phyloP scores from a whole-genome alignment of 768 basidiomycete species.

The Lepiota subincarnata region DNA sequence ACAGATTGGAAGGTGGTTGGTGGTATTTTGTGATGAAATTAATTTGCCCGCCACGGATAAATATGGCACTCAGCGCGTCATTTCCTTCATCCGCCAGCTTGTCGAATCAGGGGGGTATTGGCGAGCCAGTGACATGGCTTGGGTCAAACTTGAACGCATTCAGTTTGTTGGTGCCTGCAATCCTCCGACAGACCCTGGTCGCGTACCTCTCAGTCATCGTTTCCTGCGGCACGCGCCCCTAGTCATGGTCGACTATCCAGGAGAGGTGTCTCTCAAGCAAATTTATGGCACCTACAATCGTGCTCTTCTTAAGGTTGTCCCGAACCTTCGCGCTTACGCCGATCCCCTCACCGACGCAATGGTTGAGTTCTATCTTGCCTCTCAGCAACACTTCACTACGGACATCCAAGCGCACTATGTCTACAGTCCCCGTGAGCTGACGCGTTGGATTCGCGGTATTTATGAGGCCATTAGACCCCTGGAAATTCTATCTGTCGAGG shows the following conservation, averaged over 20 bases:
- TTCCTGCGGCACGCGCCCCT: conserved; percentile 97
- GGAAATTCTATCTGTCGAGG: conserved; percentile 91
- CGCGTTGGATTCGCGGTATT: conserved; percentile 95
- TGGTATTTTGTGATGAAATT: conserved; percentile 99
- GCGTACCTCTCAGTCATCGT: conserved; percentile 95
- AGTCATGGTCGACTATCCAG: conserved; percentile 99
- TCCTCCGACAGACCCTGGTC: conserved; percentile 97
- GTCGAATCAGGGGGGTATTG: conserved; percentile 95
- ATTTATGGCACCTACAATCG: conserved; percentile 99
- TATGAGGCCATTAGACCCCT: conserved; percentile 95
- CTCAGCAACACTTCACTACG: conserved; percentile 91
- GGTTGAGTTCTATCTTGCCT: conserved; percentile 93
- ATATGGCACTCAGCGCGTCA: conserved; percentile 97
- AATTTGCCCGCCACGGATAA: conserved; percentile 96
- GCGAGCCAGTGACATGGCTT: conserved; percentile 90
- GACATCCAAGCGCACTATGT: conserved; percentile 99
- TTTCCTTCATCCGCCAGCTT: conserved; percentile 96
- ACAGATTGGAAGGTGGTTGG: conserved; percentile 96
- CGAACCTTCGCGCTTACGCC: conserved; percentile 87
- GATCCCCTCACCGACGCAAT: conserved; percentile 96
- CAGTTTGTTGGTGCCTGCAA: conserved; percentile 99
- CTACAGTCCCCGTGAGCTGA: conserved; percentile 98
- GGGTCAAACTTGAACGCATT: conserved; percentile 97
- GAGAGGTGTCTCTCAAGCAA: conserved; percentile 93
- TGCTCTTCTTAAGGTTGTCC: conserved; percentile 92